Conservation (phyloP, 805 yeast species). For the Lipomyces yamanashiensis region DNA sequence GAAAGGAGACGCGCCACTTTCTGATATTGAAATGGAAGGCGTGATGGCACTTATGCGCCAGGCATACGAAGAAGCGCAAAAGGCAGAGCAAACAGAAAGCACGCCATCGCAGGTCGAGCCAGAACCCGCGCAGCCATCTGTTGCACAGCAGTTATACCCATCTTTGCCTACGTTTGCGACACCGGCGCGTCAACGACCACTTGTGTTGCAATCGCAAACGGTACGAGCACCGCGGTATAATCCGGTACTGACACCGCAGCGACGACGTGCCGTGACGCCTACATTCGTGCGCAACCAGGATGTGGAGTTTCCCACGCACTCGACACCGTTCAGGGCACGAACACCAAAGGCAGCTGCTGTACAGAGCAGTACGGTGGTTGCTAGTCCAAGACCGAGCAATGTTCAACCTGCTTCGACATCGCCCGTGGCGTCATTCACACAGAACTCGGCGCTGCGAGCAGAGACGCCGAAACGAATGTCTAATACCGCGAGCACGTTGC, state of each 20-base stretch:
- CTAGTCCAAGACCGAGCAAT: background rate
- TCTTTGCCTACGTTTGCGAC: constrained; percentile 26
- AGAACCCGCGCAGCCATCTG: constrained; percentile 14
- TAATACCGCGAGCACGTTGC: constrained; percentile 55
- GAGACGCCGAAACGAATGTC: constrained; percentile 44
- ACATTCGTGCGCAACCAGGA: constrained; percentile 3
- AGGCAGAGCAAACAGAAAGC: constrained; percentile 28
- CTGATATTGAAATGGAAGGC: constrained; percentile 81
- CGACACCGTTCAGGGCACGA: constrained; percentile 46
- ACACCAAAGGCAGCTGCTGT: constrained; percentile 34
- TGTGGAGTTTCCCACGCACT: constrained; percentile 27
- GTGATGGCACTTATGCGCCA: constrained; percentile 62
- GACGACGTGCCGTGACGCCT: constrained; percentile 24
- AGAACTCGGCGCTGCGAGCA: background rate
- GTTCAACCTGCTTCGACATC: background rate
- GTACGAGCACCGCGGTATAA: constrained; percentile 37
- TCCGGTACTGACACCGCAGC: constrained; percentile 32
- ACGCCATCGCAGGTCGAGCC: constrained; percentile 30
- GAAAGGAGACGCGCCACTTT: constrained; percentile 75
- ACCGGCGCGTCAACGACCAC: constrained; percentile 22
- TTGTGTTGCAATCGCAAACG: constrained; percentile 2
- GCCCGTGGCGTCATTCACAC: background rate
- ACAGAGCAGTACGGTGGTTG: background rate
- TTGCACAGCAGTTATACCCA: constrained; percentile 29
- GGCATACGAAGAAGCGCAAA: constrained; percentile 41